Conservation (phyloP, 305 asterid species). For the Solanum aculeatissimum region DNA sequence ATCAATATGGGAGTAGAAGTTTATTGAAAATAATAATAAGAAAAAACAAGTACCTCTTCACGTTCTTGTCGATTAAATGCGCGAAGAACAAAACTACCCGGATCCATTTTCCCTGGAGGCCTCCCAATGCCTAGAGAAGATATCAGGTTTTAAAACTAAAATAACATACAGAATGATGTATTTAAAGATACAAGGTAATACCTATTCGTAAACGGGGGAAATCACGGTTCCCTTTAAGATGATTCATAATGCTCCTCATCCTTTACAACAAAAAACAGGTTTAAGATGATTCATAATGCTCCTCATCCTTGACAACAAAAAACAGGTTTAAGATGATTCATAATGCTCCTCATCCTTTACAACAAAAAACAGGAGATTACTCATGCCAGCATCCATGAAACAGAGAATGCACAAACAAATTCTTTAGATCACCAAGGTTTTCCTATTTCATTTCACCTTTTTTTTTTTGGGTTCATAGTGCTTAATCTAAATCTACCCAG, state of each 20-base stretch:
- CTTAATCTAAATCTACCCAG: neutral
- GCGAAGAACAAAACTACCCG: constrained; percentile 70
- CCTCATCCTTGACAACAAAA: constrained; percentile 62
- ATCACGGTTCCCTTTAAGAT: constrained; percentile 67
- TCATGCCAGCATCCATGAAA: neutral
- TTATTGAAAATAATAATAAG: neutral
- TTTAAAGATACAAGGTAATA: constrained; percentile 4
- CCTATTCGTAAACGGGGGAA: constrained; percentile 91
- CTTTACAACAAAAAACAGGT: constrained; percentile 26
- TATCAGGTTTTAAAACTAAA: neutral
- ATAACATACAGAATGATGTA: neutral
- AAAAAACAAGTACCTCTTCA: constrained; percentile 42
- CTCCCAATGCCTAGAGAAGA: constrained; percentile 65
- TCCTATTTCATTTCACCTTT: neutral
- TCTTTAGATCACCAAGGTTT: neutral
- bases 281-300: constrained; percentile 71
- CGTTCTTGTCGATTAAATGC: constrained; percentile 73
- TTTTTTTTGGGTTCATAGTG: neutral
- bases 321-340: constrained; percentile 47
- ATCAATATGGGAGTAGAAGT: neutral
- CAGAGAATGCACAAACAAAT: neutral
- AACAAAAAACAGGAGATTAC: neutral
- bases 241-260: constrained; percentile 84
- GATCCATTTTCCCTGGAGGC: constrained; percentile 89
- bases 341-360: constrained; percentile 85